Percentiles rank a stretch among this genome's conserved stretches.
Evolutionary conservation across 2,329 filamentous ascomycete genomes (phyloP).

Genomic region (Sporothrix curviconia): DNA sequence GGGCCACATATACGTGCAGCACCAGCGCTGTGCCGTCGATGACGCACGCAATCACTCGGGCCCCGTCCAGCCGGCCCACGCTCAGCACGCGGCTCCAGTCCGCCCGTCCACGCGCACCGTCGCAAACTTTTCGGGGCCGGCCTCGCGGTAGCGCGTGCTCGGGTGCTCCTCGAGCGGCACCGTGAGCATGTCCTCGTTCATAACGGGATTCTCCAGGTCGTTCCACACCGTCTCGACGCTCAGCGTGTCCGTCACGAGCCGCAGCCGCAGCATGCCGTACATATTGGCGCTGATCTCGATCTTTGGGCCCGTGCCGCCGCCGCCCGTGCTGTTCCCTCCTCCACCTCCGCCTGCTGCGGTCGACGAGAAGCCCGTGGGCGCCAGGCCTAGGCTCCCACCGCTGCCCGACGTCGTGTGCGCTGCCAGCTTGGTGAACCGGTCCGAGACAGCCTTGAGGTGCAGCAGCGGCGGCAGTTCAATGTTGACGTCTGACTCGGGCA

Average conservation of each 20-base stretch:
- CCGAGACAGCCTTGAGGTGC: constrained; percentile 88
- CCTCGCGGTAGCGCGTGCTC: constrained; percentile 68
- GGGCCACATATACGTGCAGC: constrained; percentile 72
- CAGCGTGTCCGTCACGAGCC: constrained; percentile 75
- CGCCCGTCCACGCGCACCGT: constrained; percentile 85
- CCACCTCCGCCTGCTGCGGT: not conserved
- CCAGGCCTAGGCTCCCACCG: constrained; percentile 19
- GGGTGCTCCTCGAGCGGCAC: constrained; percentile 72
- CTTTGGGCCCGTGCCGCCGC: constrained; percentile 43
- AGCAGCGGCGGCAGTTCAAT: constrained; percentile 81
- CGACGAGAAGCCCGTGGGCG: not conserved
- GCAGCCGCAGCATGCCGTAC: constrained; percentile 77
- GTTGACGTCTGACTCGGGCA: constrained; percentile 87
- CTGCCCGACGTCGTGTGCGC: constrained; percentile 40
- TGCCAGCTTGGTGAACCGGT: constrained; percentile 90
- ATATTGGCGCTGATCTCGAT: constrained; percentile 89
- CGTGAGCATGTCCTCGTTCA: constrained; percentile 71
- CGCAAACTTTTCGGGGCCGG: constrained; percentile 77
- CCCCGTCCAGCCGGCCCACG: constrained; percentile 80
- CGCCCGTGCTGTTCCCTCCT: not conserved
- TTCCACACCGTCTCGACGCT: constrained; percentile 82
- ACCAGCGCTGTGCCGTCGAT: constrained; percentile 74
- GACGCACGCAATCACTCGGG: constrained; percentile 90
- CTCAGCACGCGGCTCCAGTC: constrained; percentile 95
- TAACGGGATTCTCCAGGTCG: constrained; percentile 75